Base-by-base conservation (phyloP, 1,284 basidiomycete species). In the Earliella scabrosa region DNA sequence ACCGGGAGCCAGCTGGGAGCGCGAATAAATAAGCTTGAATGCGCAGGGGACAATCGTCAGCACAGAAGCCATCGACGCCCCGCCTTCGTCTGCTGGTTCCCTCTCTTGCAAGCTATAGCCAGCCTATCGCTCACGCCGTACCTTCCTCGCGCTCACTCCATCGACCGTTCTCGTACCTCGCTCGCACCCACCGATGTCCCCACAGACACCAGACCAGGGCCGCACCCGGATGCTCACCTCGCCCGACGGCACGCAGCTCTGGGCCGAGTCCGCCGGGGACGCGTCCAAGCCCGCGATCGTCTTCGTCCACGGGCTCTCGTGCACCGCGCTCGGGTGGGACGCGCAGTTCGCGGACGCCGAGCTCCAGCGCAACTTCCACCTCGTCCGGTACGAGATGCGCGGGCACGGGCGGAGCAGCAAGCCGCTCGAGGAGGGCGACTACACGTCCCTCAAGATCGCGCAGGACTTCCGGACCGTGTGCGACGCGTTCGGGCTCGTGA, bases 241-340 rank as follows among this genome's bases (percentile, higher is more conserved):
- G 27, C 54, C 65, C n/a, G 70, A 71, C 54, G 69, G 70, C 14
- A 67, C 67, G 24, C 52, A 48, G 39, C 59, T 71, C 43, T 70
- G 63, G 67, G 73, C 77, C 35, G 73, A 79, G 52, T 76, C 76
- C 16, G 56, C 67, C 11, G 77, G 78, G 11, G 68, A 76, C 58
- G 64, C 70, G 9, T 64, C 66, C 23, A 75, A 75, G 47, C 75
- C 73, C 8, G 62, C 72, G 4, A 58, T 79, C 34, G 70, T 80
- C 36, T 75, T 79, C 62, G 71, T 79, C 26, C 77, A 77, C 60
- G 78, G 76, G 7, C 70, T 75, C 52, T 68, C 70, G 9, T 65
- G 74, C 56, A 73, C 69, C 48, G 65, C 69, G 18, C 62, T 71
- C 23, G 73, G 68, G 7, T 79, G 75, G 59, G 73, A 78, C 55